These are phyloP conservation scores for Solanum chaucha DNA, from an alignment of 257 asterid species.

Conservation along the genomic window DNA sequence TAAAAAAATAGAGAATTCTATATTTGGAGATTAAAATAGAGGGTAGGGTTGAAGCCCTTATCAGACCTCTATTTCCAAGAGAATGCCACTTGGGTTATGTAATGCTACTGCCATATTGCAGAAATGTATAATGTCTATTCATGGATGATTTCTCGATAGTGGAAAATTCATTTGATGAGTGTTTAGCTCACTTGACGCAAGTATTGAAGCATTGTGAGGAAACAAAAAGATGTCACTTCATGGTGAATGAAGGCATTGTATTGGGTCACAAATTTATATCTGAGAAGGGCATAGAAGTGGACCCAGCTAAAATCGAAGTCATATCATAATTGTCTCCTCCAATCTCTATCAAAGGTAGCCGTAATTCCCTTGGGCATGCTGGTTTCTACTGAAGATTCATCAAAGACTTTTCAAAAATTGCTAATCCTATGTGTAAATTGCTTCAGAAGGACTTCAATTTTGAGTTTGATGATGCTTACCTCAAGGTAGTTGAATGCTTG, in stretches of 20 bases:
- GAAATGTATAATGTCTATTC: neutral
- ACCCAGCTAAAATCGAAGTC: neutral
- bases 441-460: too few species aligned
- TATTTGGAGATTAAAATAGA: too few species aligned
- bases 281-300: neutral
- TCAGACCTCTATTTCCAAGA: neutral
- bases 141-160: neutral
- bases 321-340: too few species aligned
- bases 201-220: neutral
- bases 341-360: too few species aligned
- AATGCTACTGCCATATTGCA: neutral
- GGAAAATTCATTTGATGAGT: neutral
- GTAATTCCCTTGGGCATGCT: too few species aligned
- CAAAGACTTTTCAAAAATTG: too few species aligned
- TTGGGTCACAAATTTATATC: neutral
- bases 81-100: neutral
- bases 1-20: too few species aligned
- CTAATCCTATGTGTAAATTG: too few species aligned
- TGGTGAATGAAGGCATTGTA: neutral
- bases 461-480: too few species aligned
- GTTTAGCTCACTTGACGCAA: neutral
- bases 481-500: too few species aligned
- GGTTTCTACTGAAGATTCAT: too few species aligned
- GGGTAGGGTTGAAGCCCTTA: neutral
- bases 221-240: neutral